Evolutionary conservation across 495 filamentous ascomycete genomes (phyloP), one percentile per base, ranked within the genome.

Genomic region (Podospora australis): DNA sequence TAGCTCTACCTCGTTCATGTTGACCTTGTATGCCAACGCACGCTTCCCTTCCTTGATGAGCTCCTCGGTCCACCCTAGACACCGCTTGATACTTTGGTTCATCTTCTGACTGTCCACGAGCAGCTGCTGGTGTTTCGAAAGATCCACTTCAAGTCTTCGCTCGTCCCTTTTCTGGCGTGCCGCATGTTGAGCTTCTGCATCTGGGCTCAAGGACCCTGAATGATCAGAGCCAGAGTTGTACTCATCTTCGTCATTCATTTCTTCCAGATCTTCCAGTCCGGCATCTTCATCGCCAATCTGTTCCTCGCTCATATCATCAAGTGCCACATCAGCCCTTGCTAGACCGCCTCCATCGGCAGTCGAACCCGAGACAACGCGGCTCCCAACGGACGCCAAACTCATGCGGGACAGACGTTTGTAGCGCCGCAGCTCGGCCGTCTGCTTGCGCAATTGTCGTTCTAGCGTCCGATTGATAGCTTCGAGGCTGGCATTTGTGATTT

Each of bases 401-500:
- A 95, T 68, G 2, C 82, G 80, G 24, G 85, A 89, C 19, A 96
- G 71, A 10, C 92, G 82, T 21, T 87, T 80, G 58, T 80, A 96
- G 23, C 88, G 76, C 22, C 91, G 81, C 29, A 99, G 64, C 64
- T 99, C 91, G 6, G 87, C 78, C 17, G 86, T 88, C 59, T 97
- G 92, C 56, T 92, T 92, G 4, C 88, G 79, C 65, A 99, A 79
- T 57, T 96, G 87, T 8, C 87, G 78, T 65, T 99, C 92, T 1
- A 99, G 70, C 0, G 88, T 89, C 40, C 89, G 79, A 58, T 99
- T 99, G 67, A 99, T 96, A n/a, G 94, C 94, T 23, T 95, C 77
- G 6, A 99, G 78, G 19, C 89, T 95, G 2, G 88, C 91, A 55
- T 99, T 99, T 52, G 87, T 95, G 50, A 99, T 99, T 59, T 99